Evolutionary conservation across 805 yeast species (phyloP).

Genomic region (Clavispora fructus): DNA sequence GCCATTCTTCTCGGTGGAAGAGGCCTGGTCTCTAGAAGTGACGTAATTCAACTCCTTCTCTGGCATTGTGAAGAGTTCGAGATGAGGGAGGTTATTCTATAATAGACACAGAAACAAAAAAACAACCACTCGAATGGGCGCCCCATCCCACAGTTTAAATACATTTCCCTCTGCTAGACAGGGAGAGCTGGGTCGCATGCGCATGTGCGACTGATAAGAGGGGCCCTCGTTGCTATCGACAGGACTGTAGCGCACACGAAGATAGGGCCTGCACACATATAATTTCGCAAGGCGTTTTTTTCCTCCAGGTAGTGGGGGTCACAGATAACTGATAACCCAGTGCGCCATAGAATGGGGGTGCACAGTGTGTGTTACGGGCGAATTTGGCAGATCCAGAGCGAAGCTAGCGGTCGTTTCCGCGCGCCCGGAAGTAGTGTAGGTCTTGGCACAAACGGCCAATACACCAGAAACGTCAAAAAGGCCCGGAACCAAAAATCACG

Average conservation of each 20-base stretch:
- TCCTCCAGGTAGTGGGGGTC: not conserved
- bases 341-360: too few species aligned
- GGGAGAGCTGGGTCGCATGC: not conserved
- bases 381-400: too few species aligned
- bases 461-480: too few species aligned
- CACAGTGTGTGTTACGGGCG: too few species aligned
- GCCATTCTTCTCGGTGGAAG: conserved; percentile 33
- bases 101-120: not conserved
- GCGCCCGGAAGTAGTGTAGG: too few species aligned
- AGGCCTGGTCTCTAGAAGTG: conserved; percentile 31
- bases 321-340: not conserved
- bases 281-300: not conserved
- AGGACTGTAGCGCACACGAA: not conserved
- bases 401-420: too few species aligned
- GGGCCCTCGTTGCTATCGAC: not conserved
- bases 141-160: not conserved
- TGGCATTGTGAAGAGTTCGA: conserved; percentile 21
- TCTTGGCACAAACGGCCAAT: too few species aligned
- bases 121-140: not conserved
- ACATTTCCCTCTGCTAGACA: not conserved
- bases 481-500: too few species aligned
- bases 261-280: not conserved
- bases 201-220: conserved; percentile 1
- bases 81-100: not conserved
- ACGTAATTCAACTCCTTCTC: conserved; percentile 39